Evolutionary conservation across 768 basidiomycete species (phyloP), one percentile per base, ranked within the genome.

Genomic region (Lentinula boryana): DNA sequence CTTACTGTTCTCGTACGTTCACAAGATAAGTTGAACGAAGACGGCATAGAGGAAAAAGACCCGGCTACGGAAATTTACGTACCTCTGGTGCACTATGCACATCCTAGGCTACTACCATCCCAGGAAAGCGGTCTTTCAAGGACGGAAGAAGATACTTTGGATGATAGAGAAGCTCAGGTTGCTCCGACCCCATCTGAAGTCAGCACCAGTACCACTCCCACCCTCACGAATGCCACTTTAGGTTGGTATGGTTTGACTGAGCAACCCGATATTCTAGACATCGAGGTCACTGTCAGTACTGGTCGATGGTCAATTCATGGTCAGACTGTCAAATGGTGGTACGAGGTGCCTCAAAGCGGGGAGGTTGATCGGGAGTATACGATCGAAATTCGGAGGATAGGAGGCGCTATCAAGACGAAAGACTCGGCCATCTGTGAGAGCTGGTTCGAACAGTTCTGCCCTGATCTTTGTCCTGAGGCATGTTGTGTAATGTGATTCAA

Each of bases 41-140:
- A 63, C 10, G 73, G 63, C 0, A 56, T 62, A 1, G 63, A 63
- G 15, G 68, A 68, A 5, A 69, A 71, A 2, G 75, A 77, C 16
- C 73, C 84, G 1, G 80, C 86, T n/a, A 98, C 94, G 18, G 97
- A 97, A 78, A 86, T 98, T 21, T 99, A 83, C 70, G 71, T 98
- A 1, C 97, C 97, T 4, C 78, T 93, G 53, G 87, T 96, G 18
- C 97, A 99, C 70, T 99, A 86, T 69, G 91, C 88, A 3, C 78
- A 80, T 62, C 64, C 63, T 50, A 64, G 71, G 51, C 52, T 78
- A 32, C 60, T 78, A n/a, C 33, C 41, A 21, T 49, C 46, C 13
- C 63, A 65, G 33, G 40, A 56, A 27, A 8, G 18, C 40, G 27
- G 16, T 12, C 31, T 32, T 50, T 51, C 50, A 7, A 5, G 32